These are phyloP conservation scores for Mucor mucedo DNA, from an alignment of 371 early-diverging fungal species.

Conservation along the genomic window DNA sequence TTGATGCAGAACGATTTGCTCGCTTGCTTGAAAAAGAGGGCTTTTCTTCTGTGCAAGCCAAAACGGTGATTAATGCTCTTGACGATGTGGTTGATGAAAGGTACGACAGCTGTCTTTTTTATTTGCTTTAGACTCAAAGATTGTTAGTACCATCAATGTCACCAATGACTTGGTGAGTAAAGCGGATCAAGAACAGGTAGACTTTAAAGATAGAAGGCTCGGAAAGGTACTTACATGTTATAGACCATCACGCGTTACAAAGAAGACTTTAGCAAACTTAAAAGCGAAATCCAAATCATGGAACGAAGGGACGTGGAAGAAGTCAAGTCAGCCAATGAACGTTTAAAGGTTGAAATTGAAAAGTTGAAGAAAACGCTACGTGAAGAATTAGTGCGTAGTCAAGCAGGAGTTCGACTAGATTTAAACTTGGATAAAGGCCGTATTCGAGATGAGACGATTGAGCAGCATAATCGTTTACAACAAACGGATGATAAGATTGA, in stretches of 20 bases:
- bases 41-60: conserved; percentile 74
- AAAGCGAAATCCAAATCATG: conserved; percentile 85
- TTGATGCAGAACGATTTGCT: conserved; percentile 81
- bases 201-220: not conserved
- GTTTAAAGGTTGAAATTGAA: conserved; percentile 79
- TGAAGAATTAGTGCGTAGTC: conserved; percentile 88
- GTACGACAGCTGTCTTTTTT: conserved; percentile 35
- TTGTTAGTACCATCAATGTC: conserved; percentile 59
- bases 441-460: conserved; percentile 83
- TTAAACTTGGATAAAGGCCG: conserved; percentile 90
- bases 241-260: conserved; percentile 82
- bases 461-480: conserved; percentile 82
- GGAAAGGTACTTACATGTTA: not conserved
- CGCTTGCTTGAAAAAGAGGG: conserved; percentile 78
- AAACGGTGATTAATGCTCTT: conserved; percentile 78
- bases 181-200: conserved; percentile 79
- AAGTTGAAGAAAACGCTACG: conserved; percentile 79
- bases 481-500: conserved; percentile 90
- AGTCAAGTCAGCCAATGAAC: conserved; percentile 83
- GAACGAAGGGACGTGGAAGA: conserved; percentile 89
- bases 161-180: conserved; percentile 75
- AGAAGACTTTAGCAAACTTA: conserved; percentile 87
- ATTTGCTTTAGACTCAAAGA: not conserved
- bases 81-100: conserved; percentile 82
- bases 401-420: conserved; percentile 89